phyloP scores from a whole-genome alignment of 2,329 filamentous ascomycete species.

The Dothideomycetidae sp. region DNA sequence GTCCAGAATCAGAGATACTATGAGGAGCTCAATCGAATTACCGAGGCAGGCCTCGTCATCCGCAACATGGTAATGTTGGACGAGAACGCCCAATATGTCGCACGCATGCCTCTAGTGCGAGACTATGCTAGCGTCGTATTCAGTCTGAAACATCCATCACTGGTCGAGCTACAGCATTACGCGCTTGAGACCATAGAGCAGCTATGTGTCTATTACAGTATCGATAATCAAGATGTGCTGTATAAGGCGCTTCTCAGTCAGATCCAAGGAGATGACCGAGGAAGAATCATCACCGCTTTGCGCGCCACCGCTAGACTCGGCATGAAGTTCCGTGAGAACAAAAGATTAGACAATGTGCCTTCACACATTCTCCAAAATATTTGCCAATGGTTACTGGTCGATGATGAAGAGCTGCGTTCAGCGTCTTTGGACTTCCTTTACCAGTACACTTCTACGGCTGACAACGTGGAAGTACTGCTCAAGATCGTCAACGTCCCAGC shows the following conservation, averaged over 20 bases:
- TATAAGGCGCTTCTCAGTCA: constrained; percentile 57
- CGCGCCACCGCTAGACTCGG: constrained; percentile 75
- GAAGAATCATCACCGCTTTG: constrained; percentile 64
- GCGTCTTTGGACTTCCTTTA: constrained; percentile 89
- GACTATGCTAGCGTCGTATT: constrained; percentile 74
- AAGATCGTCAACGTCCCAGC: constrained; percentile 47
- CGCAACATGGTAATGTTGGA: constrained; percentile 92
- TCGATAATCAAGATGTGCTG: constrained; percentile 60
- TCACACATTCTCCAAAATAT: constrained; percentile 50
- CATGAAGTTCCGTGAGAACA: constrained; percentile 69
- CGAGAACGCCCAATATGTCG: constrained; percentile 73
- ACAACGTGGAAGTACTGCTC: constrained; percentile 66
- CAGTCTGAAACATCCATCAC: constrained; percentile 58
- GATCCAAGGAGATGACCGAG: constrained; percentile 51
- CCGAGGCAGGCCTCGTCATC: constrained; percentile 74
- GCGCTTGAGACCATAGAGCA: constrained; percentile 86
- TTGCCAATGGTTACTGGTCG: constrained; percentile 59
- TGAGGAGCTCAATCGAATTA: constrained; percentile 60
- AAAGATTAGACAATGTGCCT: constrained; percentile 60
- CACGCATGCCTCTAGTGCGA: constrained; percentile 58
- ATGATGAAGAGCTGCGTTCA: constrained; percentile 81
- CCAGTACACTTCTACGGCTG: constrained; percentile 75
- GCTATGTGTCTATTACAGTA: constrained; percentile 63
- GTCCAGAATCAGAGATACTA: constrained; percentile 58
- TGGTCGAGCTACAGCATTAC: constrained; percentile 79